Base-by-base conservation (phyloP, 164 flowering plant genomes). In the Berberis vulgaris region DNA sequence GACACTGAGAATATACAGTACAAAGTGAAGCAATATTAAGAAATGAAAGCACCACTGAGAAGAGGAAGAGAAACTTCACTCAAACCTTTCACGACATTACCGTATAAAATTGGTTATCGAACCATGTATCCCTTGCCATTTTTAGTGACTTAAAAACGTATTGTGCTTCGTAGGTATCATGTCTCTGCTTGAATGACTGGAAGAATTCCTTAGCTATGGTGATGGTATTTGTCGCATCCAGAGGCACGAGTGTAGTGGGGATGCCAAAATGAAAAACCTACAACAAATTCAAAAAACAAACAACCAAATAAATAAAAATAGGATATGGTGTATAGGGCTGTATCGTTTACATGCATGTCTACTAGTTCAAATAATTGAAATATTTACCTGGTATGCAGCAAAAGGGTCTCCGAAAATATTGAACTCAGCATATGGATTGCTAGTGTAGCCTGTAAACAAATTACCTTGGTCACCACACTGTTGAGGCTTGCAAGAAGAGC, bases 211-310 rank as follows among this genome's bases (percentile, higher is more conserved):
- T 58, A 54, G 44, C 80, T 62, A 91, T 79, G 7, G 96, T 97
- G 44, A 94, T 94, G 42, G 97, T 89, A 78, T 91, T 86, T 62
- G 99, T 94, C 65, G 96, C 99, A 73, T 94, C 99, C 41, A 91
- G 69, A 11, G 99, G 99, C 64, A 94, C 81, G 46, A 94, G 91
- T 4, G 99, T 91, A 57, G 89, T 52, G 0, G 97, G 96, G 54
- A 94, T 84, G 40, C 96, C 96, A 42, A 96, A 87, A 82, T 94
- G 99, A 56, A 91, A 67, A 42, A 94, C 97, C 99, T 94, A 73
- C 57, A 70, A 46, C 11, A 50, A 26, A 26, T 26, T 26, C 26
- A 26, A 26, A 26, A 26, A 26, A 26, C 26, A 26, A 26, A 26
- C 26, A 26, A 26, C 26, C 26, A 26, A 26, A 26, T 26, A 26